Percentiles rank a stretch among this genome's conserved stretches.
Evolutionary conservation across 2,329 filamentous ascomycete species (phyloP).

Genomic region (Apiospora koreana): DNA sequence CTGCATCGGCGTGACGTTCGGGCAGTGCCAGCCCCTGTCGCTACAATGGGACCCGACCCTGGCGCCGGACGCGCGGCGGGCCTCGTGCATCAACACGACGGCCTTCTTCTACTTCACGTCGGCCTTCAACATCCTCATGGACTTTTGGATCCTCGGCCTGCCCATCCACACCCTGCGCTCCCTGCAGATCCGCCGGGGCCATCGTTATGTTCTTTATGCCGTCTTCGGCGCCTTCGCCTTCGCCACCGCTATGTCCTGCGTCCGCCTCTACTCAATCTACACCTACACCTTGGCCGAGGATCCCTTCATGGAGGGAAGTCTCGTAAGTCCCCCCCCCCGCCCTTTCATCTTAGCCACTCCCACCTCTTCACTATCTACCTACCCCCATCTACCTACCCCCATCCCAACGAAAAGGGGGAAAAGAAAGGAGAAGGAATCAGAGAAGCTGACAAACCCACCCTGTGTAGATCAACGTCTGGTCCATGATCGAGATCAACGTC

Average conservation of each 20-base stretch:
- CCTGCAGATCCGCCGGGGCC: constrained; percentile 47
- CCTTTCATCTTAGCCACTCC: not conserved
- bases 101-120: constrained; percentile 45
- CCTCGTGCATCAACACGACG: constrained; percentile 41
- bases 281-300: constrained; percentile 38
- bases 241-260: constrained; percentile 37
- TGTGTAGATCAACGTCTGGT: constrained; percentile 41
- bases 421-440: too few relatives aligned
- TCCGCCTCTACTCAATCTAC: constrained; percentile 41
- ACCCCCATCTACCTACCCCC: not conserved
- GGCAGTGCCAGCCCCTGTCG: constrained; percentile 43
- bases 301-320: constrained; percentile 35
- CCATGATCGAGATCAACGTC: constrained; percentile 49
- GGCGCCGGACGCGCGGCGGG: constrained; percentile 12
- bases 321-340: too few relatives aligned
- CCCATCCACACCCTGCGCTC: constrained; percentile 45
- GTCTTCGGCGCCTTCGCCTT: constrained; percentile 45
- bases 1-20: constrained; percentile 39
- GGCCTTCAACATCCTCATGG: constrained; percentile 47
- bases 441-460: too few relatives aligned
- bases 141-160: constrained; percentile 45
- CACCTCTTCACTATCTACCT: not conserved
- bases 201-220: constrained; percentile 50
- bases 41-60: constrained; percentile 41
- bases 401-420: too few relatives aligned